These are phyloP conservation scores for Hordeum pubiflorum DNA, from an alignment of 202 grass and related monocot genomes.

Conservation along the genomic window DNA sequence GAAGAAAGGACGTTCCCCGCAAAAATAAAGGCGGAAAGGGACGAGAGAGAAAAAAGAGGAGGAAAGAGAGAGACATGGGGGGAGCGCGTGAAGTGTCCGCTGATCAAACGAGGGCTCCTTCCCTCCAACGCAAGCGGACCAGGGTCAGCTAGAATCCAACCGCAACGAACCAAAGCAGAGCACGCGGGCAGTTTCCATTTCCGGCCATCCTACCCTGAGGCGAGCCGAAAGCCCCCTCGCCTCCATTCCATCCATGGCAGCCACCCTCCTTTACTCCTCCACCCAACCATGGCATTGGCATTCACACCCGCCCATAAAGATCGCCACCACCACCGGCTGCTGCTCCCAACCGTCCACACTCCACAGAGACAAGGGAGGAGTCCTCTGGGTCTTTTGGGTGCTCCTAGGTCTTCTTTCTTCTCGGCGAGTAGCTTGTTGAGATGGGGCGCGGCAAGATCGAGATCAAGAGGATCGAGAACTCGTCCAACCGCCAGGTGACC, in stretches of 20 bases:
- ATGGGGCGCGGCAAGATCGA: slow-evolving; percentile 98
- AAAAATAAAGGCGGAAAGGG: background rate
- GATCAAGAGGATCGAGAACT: slow-evolving; percentile 99
- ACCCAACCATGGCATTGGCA: background rate
- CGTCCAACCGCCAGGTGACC: slow-evolving; percentile 81
- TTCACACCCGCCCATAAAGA: slow-evolving; percentile 23
- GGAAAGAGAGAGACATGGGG: background rate
- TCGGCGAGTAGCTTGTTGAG: background rate
- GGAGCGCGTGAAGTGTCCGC: background rate
- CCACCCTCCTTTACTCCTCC: slow-evolving; percentile 20
- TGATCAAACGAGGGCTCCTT: background rate
- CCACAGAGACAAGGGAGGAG: background rate
- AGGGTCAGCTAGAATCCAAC: slow-evolving; percentile 2
- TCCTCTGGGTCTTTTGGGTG: background rate
- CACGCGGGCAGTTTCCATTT: slow-evolving; percentile 50
- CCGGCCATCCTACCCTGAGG: slow-evolving; percentile 36
- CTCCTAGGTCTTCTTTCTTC: background rate
- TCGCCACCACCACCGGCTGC: background rate
- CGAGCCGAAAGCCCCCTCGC: slow-evolving; percentile 48
- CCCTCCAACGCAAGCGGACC: background rate
- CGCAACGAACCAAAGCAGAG: background rate
- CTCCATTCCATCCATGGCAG: slow-evolving; percentile 41
- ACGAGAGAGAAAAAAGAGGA: background rate
- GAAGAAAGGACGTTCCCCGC: background rate
- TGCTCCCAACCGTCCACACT: background rate